Evolutionary conservation across 2,329 filamentous ascomycete genomes (phyloP), one percentile per base, ranked within the genome.

Genomic region (Aureobasidium sp.): DNA sequence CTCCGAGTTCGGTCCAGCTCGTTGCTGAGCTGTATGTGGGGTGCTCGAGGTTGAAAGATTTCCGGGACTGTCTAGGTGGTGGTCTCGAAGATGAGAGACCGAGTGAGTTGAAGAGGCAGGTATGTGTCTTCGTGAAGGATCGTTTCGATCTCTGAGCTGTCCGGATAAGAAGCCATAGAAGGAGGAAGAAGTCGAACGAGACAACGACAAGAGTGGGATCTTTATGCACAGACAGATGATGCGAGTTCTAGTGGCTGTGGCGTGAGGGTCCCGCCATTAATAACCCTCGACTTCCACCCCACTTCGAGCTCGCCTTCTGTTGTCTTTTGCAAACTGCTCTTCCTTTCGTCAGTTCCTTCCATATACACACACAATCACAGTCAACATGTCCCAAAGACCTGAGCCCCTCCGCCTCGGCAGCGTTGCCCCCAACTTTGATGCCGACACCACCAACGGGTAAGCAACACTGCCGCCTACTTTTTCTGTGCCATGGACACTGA

Each of bases 391-490:
- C 39, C 22, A 60, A 64, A 37, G 68, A 68, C 63, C 62, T 67
- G 41, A 71, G 70, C 64, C 78, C 70, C 82, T 88, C 74, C 85
- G 85, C 71, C 81, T 88, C 69, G 85, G 85, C 73, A 85, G 80
- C 74, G 79, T 77, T 71, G 86, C 86, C 70, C 86, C 86, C 68
- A 84, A 89, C 79, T 88, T 89, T 79, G 75, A 86, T 69, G 84
- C 86, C 65, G 81, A 87, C 70, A 87, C 86, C 68, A 88, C 86
- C 66, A 73, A 79, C 66, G 86, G 86, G 63, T 45, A 49, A 22
- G 20, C 11, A 29, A 22, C 20, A 29, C 25, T 55, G 49, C 9
- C 27, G 29, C 29, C 7, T 41, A 34, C 22, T 34, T 39, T 17
- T 22, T 22, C 20, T 44, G 27, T n/a, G 6, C 6, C 22, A 25